Percentiles rank a stretch among this genome's conserved stretches.
Conservation (phyloP, 768 basidiomycete species). For the Boletus speciosus region DNA sequence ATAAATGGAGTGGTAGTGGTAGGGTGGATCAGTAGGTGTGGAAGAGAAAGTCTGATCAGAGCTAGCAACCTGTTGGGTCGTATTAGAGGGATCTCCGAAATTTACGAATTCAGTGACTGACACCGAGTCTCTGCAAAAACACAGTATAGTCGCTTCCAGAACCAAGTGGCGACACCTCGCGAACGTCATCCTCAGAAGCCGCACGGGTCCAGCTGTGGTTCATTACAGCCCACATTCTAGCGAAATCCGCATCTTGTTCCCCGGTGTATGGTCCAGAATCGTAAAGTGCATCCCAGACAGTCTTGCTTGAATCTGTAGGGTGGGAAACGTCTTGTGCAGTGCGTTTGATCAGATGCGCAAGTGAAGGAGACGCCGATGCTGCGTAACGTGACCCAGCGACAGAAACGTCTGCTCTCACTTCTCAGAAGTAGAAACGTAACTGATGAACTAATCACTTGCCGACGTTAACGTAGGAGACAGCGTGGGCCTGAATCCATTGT, state of each 20-base stretch:
- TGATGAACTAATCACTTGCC: conserved; percentile 31
- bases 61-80: conserved; percentile 30
- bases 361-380: conserved; percentile 56
- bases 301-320: conserved; percentile 46
- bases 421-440: neutral
- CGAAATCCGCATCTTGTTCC: conserved; percentile 41
- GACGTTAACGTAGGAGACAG: conserved; percentile 84
- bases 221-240: conserved; percentile 38
- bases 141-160: conserved; percentile 89
- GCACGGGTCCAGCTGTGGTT: conserved; percentile 21
- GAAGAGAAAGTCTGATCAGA: conserved; percentile 27
- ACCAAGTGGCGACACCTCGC: conserved; percentile 58
- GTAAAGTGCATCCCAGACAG: conserved; percentile 57
- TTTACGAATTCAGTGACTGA: conserved; percentile 29
- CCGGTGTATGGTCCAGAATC: conserved; percentile 52
- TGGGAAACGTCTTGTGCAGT: conserved; percentile 56
- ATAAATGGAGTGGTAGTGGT: conserved; percentile 75
- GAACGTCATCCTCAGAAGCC: conserved; percentile 30
- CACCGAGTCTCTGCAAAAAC: conserved; percentile 77
- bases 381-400: conserved; percentile 53
- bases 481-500: conserved; percentile 72
- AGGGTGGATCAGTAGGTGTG: conserved; percentile 50
- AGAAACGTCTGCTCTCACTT: conserved; percentile 42
- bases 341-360: conserved; percentile 54
- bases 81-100: neutral